phyloP scores from a whole-genome alignment of 495 filamentous ascomycete genomes.

The Chaetomium cochliodes region DNA sequence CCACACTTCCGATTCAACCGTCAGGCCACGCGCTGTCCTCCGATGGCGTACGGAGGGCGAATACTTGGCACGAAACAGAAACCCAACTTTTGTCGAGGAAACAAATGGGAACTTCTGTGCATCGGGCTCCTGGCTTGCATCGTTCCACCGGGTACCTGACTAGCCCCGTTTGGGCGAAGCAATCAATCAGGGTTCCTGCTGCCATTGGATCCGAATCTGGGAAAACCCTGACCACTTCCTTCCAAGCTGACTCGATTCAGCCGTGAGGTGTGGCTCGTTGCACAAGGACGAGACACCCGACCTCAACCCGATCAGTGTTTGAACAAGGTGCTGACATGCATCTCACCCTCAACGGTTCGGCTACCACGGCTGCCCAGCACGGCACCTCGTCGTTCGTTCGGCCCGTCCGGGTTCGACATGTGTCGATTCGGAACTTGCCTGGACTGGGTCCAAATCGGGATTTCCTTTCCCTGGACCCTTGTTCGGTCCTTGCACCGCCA shows the following conservation, averaged over 20 bases:
- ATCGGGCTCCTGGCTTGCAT: conserved; percentile 9
- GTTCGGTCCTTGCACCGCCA: background rate
- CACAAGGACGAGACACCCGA: background rate
- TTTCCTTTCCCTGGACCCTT: background rate
- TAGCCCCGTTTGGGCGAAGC: conserved; percentile 11
- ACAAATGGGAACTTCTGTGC: too few relatives aligned
- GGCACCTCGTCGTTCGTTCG: background rate
- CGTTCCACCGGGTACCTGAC: conserved; percentile 17
- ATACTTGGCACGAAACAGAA: too few relatives aligned
- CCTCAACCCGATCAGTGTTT: background rate
- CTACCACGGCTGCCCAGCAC: background rate
- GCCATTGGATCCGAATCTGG: background rate
- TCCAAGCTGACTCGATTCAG: conserved; percentile 2
- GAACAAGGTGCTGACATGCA: conserved; percentile 8
- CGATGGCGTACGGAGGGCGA: too few relatives aligned
- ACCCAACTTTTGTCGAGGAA: too few relatives aligned
- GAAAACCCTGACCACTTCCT: background rate
- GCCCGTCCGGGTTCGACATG: background rate
- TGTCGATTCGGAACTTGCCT: background rate
- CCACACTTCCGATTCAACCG: background rate
- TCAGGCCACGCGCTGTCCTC: too few relatives aligned
- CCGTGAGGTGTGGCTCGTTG: background rate
- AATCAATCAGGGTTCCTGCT: background rate
- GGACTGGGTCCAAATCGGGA: background rate
- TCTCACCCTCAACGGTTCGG: background rate